Evolutionary conservation across 345 rosid species (phyloP), one percentile per base, ranked within the genome.

Genomic region (Rhizophora mangle): DNA sequence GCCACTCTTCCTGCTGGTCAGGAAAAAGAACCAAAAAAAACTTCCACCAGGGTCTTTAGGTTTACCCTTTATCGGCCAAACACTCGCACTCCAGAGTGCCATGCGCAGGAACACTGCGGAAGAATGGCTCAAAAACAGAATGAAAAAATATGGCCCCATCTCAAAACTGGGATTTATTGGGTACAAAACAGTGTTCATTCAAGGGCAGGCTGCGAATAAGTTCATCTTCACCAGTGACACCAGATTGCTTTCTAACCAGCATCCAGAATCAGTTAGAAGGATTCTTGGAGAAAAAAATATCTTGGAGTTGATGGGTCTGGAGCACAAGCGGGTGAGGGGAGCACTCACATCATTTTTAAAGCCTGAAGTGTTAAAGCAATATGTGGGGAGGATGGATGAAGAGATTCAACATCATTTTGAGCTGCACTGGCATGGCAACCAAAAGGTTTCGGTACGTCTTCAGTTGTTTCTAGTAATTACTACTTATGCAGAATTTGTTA

Each of bases 1-100:
- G 5, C 74, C 82, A 43, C 37, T 75, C 65, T 68, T 64, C 63
- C 29, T 80, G 18, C 34, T 76, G 46, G 15, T 39, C 62, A 64
- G 55, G 13, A 32, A 58, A 15, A 37, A 34, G 47, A 15, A 54
- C 4, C 64, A 79, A 20, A 78, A 67, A 67, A 71, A 20, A 2
- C 64, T 81, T n/a, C 85, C 85, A 21, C 85, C 83, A 2, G 85
- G 87, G 36, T 79, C 81, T 6, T 11, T 81, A 22, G 83, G 85
- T 6, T 8, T 77, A 0, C 88, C 81, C 24, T 9, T 82, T 1
- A 75, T 84, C 30, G 81, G 88, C 61, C 81, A 78, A 60, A 82
- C 81, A 68, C 60, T 84, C 0, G 15, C 67, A 22, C 64, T 84
- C 6, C 79, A 78, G n/a, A 16, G 27, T 2, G 73, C 84, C 67